Conservation (phyloP, 2,329 filamentous ascomycete species). For the Cladophialophora chaetospira region DNA sequence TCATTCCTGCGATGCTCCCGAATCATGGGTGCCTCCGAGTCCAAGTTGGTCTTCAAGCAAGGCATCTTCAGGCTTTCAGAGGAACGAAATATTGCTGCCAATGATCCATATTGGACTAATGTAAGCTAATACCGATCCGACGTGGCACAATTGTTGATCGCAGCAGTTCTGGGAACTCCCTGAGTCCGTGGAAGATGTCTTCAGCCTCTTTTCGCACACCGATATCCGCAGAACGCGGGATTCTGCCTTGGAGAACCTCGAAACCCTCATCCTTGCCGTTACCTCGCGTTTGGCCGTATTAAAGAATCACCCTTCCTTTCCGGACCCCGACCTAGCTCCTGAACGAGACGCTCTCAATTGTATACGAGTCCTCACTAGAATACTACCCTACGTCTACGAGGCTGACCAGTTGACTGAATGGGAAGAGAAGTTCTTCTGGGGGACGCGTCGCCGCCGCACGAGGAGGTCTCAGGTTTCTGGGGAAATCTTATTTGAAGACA, state of each 20-base stretch:
- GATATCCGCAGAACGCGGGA: slow-evolving; percentile 89
- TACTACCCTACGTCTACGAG: slow-evolving; percentile 91
- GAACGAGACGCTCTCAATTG: slow-evolving; percentile 93
- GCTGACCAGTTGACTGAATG: slow-evolving; percentile 77
- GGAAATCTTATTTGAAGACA: slow-evolving; percentile 84
- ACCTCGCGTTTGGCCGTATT: slow-evolving; percentile 80
- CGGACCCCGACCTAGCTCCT: slow-evolving; percentile 77
- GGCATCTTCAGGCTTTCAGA: slow-evolving; percentile 97
- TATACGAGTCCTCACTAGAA: slow-evolving; percentile 82
- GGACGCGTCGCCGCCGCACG: slow-evolving; percentile 69
- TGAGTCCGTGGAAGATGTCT: slow-evolving; percentile 92
- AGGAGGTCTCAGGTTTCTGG: slow-evolving; percentile 66
- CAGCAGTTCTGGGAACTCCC: slow-evolving; percentile 93
- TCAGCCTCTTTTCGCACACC: slow-evolving; percentile 87
- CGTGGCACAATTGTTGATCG: slow-evolving; percentile 31
- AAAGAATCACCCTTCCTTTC: slow-evolving; percentile 87
- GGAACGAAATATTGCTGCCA: slow-evolving; percentile 79
- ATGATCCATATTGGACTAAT: slow-evolving; percentile 90
- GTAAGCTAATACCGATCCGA: too few relatives aligned
- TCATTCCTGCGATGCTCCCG: slow-evolving; percentile 18
- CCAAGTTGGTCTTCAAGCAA: slow-evolving; percentile 97
- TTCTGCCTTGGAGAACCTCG: slow-evolving; percentile 79
- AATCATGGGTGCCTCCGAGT: slow-evolving; percentile 94
- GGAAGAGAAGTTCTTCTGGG: slow-evolving; percentile 96
- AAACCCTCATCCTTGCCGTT: slow-evolving; percentile 81